Evolutionary conservation across 2,329 filamentous ascomycete genomes (phyloP).

Genomic region (Ceratocystis huliohia): DNA sequence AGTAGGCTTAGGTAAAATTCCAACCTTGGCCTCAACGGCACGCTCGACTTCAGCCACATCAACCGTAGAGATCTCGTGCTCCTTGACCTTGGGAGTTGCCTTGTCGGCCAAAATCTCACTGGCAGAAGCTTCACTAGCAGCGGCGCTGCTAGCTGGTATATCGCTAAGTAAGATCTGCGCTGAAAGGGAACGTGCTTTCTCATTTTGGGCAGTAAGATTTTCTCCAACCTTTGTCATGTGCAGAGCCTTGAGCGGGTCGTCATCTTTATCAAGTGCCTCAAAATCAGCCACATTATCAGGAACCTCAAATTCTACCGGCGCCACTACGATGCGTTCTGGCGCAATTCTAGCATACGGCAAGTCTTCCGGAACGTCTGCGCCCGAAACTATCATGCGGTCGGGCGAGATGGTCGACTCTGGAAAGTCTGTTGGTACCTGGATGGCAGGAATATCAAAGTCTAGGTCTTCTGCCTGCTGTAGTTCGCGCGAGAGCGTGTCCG

Average conservation of each 20-base stretch:
- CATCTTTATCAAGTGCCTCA: neutral
- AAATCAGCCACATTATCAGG: conserved; percentile 10
- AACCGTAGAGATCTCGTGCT: neutral
- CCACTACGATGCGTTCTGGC: neutral
- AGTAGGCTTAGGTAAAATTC: neutral
- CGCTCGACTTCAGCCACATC: neutral
- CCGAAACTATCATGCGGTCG: conserved; percentile 9
- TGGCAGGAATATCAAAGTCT: neutral
- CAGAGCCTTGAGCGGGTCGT: neutral
- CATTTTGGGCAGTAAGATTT: neutral
- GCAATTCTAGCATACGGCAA: neutral
- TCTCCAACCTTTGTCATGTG: neutral
- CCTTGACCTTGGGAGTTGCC: neutral
- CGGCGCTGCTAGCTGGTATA: neutral
- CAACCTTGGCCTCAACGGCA: neutral
- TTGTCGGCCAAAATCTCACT: neutral
- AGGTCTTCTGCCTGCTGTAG: neutral
- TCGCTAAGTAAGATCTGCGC: neutral
- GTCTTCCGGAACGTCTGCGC: neutral
- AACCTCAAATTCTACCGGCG: neutral
- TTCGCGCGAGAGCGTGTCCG: neutral
- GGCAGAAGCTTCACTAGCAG: neutral
- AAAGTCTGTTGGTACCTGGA: neutral
- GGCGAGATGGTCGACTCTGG: neutral
- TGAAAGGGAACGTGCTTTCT: neutral